Evolutionary conservation across 208 protist genomes (phyloP), one percentile per base, ranked within the genome.

Genomic region (Wallacemonas sp.): DNA sequence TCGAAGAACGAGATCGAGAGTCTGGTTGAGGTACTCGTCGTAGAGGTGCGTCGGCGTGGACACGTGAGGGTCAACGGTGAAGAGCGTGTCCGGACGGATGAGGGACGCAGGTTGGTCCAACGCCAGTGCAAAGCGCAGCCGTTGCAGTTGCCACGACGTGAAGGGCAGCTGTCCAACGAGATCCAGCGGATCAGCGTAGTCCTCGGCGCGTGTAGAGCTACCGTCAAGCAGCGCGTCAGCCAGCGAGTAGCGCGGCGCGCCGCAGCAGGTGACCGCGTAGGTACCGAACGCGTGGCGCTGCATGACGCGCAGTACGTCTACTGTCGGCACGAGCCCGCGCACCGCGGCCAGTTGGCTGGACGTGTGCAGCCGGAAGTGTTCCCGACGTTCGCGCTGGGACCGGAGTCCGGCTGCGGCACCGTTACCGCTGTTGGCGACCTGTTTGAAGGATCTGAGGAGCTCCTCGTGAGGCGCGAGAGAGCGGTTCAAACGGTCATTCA

Each of bases 191-290:
- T 74, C 58, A 17, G 79, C 15, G 13, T 58, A 69, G 17, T 36
- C 39, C 45, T 66, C 54, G 24, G 5, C 12, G n/a, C 48, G 15
- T 3, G 36, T 32, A 0, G 64, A 62, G 9, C 3, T 48, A n/a
- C 32, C 17, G 3, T 54, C 27, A 27, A 78, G 60, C 3, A 92
- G 32, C 3, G 76, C 61, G 10, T 79, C 72, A 15, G 76, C 26
- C 24, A 91, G 70, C 6, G 82, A 87, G 37, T 84, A 92, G 33
- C 79, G 83, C 1, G 83, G 68, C 0, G 71, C 72, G 8, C 86
- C 84, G 41, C 75, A 92, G 45, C 81, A 91, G 3, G 89, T 82
- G 19, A 95, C 70, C 2, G 84, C 89, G 73, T 92, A 92, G 15
- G 77, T 83, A n/a, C 81, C 59, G 57, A 95, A 91, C 45, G 74